A percentile compares a stretch with the other conserved stretches of the same genome.
phyloP scores from a whole-genome alignment of 106 monocot genomes.

The Narthecium ossifragum region DNA sequence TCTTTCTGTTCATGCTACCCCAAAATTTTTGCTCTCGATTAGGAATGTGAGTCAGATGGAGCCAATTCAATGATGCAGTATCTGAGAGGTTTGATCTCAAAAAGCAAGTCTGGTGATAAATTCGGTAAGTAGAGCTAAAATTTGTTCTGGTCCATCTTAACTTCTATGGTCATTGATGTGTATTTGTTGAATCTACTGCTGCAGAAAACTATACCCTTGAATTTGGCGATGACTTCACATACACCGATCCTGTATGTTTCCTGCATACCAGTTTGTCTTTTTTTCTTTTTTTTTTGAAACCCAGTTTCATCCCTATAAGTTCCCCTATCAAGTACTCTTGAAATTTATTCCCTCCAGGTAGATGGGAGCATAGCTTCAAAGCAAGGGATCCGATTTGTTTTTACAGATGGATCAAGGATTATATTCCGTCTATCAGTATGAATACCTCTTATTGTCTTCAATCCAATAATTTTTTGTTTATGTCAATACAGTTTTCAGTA shows the following conservation, averaged over 20 bases:
- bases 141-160: too few relatives aligned
- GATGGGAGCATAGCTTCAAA: slow-evolving; percentile 88
- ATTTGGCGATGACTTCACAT: slow-evolving; percentile 89
- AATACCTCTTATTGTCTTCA: neutral
- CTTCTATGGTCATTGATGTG: too few relatives aligned
- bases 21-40: slow-evolving; percentile 1
- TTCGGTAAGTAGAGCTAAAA: slow-evolving; percentile 43
- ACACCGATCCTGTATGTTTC: slow-evolving; percentile 87
- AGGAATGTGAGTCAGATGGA: slow-evolving; percentile 91
- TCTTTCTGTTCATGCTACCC: neutral
- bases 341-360: slow-evolving; percentile 29
- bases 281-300: too few relatives aligned
- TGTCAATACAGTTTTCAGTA: neutral
- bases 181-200: too few relatives aligned
- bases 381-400: slow-evolving; percentile 92
- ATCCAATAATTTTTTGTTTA: neutral
- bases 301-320: too few relatives aligned
- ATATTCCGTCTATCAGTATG: slow-evolving; percentile 86
- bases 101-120: slow-evolving; percentile 50
- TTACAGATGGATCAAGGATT: slow-evolving; percentile 91
- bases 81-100: slow-evolving; percentile 64
- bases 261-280: too few relatives aligned
- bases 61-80: slow-evolving; percentile 81
- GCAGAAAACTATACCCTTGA: slow-evolving; percentile 77
- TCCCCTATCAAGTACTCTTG: neutral